Evolutionary conservation across 805 yeast species (phyloP).

Genomic region (Wickerhamiella shivajii): DNA sequence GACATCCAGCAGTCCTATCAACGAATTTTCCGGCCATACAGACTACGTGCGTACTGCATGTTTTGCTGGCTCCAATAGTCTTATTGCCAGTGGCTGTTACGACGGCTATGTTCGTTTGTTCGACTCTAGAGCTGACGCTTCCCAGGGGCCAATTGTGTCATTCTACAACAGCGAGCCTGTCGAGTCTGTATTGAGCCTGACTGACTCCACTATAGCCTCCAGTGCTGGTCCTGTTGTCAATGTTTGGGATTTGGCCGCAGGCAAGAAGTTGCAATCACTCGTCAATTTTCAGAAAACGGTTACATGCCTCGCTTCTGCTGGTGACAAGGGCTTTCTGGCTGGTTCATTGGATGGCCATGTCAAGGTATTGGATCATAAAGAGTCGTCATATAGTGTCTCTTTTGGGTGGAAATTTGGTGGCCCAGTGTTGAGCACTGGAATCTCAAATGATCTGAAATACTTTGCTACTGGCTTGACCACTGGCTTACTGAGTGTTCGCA

Average conservation of each 20-base stretch:
- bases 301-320: slow-evolving; percentile 63
- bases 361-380: slow-evolving; percentile 71
- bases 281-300: slow-evolving; percentile 88
- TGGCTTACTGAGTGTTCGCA: slow-evolving; percentile 77
- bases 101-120: slow-evolving; percentile 76
- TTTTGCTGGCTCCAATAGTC: slow-evolving; percentile 60
- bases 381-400: slow-evolving; percentile 60
- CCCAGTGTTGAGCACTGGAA: slow-evolving; percentile 78
- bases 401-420: slow-evolving; percentile 97
- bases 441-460: slow-evolving; percentile 78
- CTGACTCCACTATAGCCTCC: slow-evolving; percentile 64
- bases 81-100: slow-evolving; percentile 86
- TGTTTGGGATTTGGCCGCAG: slow-evolving; percentile 85
- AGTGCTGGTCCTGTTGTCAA: slow-evolving; percentile 73
- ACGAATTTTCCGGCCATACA: slow-evolving; percentile 49
- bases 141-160: slow-evolving; percentile 39
- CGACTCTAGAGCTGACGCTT: slow-evolving; percentile 49
- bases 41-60: slow-evolving; percentile 79
- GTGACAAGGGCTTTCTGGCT: slow-evolving; percentile 68
- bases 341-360: slow-evolving; percentile 97
- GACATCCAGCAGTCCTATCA: slow-evolving; percentile 61
- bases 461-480: slow-evolving; percentile 84
- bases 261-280: slow-evolving; percentile 52
- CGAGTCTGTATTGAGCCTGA: slow-evolving; percentile 65
- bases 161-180: slow-evolving; percentile 70